A percentile compares a stretch with the other conserved stretches of the same genome.
phyloP scores from a whole-genome alignment of 441 rosid species.

The Arabidopsis lyrata region DNA sequence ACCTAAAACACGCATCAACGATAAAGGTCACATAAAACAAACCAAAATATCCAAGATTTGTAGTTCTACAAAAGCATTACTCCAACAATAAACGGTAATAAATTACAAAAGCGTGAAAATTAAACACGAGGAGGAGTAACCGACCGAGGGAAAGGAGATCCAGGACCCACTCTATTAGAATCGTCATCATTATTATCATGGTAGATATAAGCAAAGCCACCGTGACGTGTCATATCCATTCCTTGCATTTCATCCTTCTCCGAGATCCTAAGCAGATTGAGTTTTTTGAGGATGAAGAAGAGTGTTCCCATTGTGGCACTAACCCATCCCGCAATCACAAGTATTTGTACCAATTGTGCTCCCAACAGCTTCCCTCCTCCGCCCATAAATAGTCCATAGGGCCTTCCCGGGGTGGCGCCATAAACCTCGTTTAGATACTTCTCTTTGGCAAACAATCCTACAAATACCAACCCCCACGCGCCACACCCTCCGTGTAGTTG shows the following conservation, averaged over 20 bases:
- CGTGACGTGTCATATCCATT: slow-evolving; percentile 88
- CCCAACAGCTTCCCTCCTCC: slow-evolving; percentile 81
- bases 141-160: slow-evolving; percentile 33
- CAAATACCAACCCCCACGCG: slow-evolving; percentile 81
- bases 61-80: background rate
- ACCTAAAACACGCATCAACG: background rate
- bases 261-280: slow-evolving; percentile 69
- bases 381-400: slow-evolving; percentile 78
- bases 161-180: slow-evolving; percentile 45
- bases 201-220: slow-evolving; percentile 73
- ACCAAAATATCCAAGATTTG: slow-evolving; percentile 3
- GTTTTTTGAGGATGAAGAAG: slow-evolving; percentile 63
- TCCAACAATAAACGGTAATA: background rate
- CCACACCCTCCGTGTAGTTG: slow-evolving; percentile 95
- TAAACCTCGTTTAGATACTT: slow-evolving; percentile 67
- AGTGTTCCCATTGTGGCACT: slow-evolving; percentile 83
- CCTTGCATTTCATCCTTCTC: slow-evolving; percentile 79
- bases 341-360: slow-evolving; percentile 73
- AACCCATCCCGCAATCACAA: slow-evolving; percentile 78
- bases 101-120: slow-evolving; percentile 11
- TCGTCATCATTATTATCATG: slow-evolving; percentile 65
- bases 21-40: background rate
- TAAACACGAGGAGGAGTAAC: background rate
- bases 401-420: slow-evolving; percentile 40
- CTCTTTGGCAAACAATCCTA: slow-evolving; percentile 70